Evolutionary conservation across 2,329 filamentous ascomycete species (phyloP), one percentile per base, ranked within the genome.

Genomic region (Phialocephala sp.): DNA sequence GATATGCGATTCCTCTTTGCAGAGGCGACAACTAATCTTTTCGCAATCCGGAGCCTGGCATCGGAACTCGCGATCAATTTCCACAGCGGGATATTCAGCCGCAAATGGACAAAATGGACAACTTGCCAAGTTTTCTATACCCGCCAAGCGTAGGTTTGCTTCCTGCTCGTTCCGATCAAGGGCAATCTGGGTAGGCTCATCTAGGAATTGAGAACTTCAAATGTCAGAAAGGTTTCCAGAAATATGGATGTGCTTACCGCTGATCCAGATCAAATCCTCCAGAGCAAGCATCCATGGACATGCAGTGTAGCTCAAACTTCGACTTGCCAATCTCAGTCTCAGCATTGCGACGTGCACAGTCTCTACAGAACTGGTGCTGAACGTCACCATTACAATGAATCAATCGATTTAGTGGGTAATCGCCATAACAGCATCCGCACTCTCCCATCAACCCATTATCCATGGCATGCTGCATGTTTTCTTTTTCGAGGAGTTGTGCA

Each of bases 51-150:
- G 82, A 63, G 88, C 89, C 60, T 85, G 80, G 77, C 93, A 97
- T 3, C 82, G 81, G 69, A 97, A 96, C 73, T 94, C 90, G 66
- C 84, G 88, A 75, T 94, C 84, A 20, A 86, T 79, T 20, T 90
- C 86, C 1, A 90, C 78, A 0, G 91, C 85, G 0, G 86, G 87
- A 69, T 87, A 91, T 66, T 93, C 90, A 39, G 88, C 91, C 50
- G 91, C 92, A 79, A 87, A 96, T 24, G 91, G 88, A 76, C 93
- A 97, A 74, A 93, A 95, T 0, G 92, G 92, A 70, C 93, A 97
- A 37, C 85, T 87, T 37, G 86, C 90, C 1, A 97, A 84, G 67
- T 89, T 87, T 47, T 93, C 87, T 41, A 96, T 84, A 0, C 84
- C 86, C 0, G 92, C 91, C 67, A 86, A 81, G n/a, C 86, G 85